Base-by-base conservation (phyloP, 768 basidiomycete genomes). In the Hericium erinaceus region DNA sequence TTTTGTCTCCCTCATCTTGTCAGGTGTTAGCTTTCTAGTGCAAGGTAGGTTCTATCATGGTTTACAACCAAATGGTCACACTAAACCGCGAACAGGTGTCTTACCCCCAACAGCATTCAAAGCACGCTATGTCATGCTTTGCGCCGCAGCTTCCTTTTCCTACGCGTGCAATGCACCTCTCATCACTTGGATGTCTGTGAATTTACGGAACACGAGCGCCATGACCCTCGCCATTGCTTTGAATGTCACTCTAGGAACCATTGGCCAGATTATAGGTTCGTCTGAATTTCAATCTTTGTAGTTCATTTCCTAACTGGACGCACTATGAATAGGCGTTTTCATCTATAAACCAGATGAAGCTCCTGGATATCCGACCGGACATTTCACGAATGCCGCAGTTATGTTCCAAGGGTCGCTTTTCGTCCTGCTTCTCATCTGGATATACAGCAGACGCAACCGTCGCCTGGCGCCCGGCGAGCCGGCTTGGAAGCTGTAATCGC, bases 391-490 rank as follows among this genome's bases (percentile, higher is more conserved):
- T 20, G 44, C 44, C 12, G 44, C n/a, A 1, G 44, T 20, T 6
- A n/a, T 72, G 1, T 61, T 68, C 13, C 65, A 60, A 11, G 57
- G 66, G n/a, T 12, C 61, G 13, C 38, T 58, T 5, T 58, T 64
- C 10, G 16, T 62, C 4, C 33, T 57, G 26, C 58, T 66, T 8
- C 48, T 63, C 33, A 24, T 46, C 4, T n/a, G n/a, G 44, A 56
- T 64, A 33, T 66, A 66, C 52, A 51, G 56, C 26, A 44, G 55
- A 22, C 57, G 60, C 44, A 66, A 66, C 48, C 57, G 52, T 20
- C 28, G 20, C 33, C 55, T 66, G 6, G 41, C 16, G 4, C 57
- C 60, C 8, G 58, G 55, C 4, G 63, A 61, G 44, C 40, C 58
- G n/a, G 40, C 15, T 16, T 66, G 65, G 65, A 33, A 60, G 26